Percentiles rank a stretch among this genome's conserved stretches.
Conservation (phyloP, 345 rosid species). For the Syzygium jambos region DNA sequence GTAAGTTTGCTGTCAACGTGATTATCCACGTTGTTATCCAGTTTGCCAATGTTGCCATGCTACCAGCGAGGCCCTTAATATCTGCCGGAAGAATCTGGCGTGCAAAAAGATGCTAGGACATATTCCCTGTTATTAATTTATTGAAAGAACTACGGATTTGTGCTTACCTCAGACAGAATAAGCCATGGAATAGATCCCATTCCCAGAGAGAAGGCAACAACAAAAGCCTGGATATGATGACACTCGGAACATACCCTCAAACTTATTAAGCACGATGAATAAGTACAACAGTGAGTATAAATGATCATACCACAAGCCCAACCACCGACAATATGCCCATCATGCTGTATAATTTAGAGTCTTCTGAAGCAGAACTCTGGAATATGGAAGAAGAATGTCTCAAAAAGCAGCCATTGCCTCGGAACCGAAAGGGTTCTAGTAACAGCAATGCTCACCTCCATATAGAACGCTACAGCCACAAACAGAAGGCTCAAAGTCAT, state of each 20-base stretch:
- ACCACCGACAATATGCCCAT: constrained; percentile 67
- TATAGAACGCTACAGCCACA: constrained; percentile 61
- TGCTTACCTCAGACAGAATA: constrained; percentile 88
- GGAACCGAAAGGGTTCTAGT: not conserved
- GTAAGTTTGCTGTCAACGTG: constrained; percentile 40
- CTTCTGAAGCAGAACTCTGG: constrained; percentile 50
- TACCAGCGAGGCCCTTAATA: constrained; percentile 37
- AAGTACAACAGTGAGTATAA: not conserved
- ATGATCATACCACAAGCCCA: constrained; percentile 74
- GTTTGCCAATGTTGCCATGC: constrained; percentile 25
- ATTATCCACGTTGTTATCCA: constrained; percentile 22
- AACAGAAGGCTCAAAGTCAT: constrained; percentile 60
- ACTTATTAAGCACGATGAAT: not conserved
- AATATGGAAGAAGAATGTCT: not conserved
- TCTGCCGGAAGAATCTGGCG: constrained; percentile 62
- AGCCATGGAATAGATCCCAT: constrained; percentile 95
- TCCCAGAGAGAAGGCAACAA: constrained; percentile 73
- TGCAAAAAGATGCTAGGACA: not conserved
- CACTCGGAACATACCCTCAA: not conserved
- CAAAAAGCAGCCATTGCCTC: not conserved
- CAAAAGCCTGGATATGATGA: constrained; percentile 41
- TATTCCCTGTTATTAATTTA: not conserved
- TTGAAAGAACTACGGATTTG: not conserved
- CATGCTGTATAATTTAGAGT: constrained; percentile 41
- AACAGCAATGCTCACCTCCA: constrained; percentile 37